phyloP scores from a whole-genome alignment of 192 early-diverging fungal species.

The Dissophora globulifera region DNA sequence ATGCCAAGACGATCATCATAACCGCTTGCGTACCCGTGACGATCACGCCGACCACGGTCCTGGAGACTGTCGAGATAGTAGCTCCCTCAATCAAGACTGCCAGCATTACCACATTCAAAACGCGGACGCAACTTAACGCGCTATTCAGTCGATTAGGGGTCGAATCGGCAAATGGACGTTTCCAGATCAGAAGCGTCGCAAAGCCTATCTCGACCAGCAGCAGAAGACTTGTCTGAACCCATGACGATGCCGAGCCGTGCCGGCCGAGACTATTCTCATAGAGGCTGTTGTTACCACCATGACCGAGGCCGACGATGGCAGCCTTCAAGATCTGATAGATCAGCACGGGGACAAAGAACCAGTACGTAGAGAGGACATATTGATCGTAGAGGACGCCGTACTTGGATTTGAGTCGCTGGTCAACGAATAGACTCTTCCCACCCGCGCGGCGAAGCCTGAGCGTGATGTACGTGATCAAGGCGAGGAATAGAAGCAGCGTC shows the following conservation, averaged over 20 bases:
- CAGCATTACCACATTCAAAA: constrained; percentile 38
- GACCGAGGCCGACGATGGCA: constrained; percentile 33
- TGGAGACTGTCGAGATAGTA: constrained; percentile 12
- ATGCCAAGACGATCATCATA: constrained; percentile 26
- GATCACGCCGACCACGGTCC: constrained; percentile 18
- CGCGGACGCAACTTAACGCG: constrained; percentile 26
- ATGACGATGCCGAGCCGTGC: constrained; percentile 7
- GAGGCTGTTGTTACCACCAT: neutral
- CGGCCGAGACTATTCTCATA: neutral
- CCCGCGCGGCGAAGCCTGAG: constrained; percentile 33
- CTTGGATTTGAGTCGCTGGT: constrained; percentile 35
- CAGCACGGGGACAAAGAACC: constrained; percentile 48
- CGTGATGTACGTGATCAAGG: constrained; percentile 16
- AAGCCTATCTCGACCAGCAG: constrained; percentile 30
- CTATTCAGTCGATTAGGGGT: constrained; percentile 30
- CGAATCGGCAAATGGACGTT: constrained; percentile 25
- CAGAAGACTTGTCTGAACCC: constrained; percentile 28
- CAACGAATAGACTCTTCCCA: constrained; percentile 36
- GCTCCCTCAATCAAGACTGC: constrained; percentile 28
- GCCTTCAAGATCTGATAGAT: constrained; percentile 36
- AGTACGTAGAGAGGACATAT: constrained; percentile 35
- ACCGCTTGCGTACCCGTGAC: constrained; percentile 29
- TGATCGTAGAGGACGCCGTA: constrained; percentile 49
- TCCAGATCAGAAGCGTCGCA: constrained; percentile 33
- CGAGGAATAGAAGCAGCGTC: constrained; percentile 29